Evolutionary conservation across 108 stramenopile genomes (phyloP).

Genomic region (Mediolabrus comicus): DNA sequence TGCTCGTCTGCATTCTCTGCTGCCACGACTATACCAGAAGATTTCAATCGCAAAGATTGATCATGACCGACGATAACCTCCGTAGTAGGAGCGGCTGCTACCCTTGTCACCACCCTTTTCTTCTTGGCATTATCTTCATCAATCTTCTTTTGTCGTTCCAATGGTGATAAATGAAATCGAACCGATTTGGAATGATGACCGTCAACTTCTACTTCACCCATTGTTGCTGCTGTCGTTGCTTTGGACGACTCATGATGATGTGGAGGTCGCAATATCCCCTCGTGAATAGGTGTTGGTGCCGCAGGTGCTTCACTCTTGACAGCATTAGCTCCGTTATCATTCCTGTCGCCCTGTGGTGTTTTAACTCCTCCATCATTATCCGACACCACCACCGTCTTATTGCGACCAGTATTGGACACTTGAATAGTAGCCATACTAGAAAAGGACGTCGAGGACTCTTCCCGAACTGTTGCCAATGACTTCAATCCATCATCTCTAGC

Average conservation of each 20-base stretch:
- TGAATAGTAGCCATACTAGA: neutral
- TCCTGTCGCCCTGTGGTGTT: neutral
- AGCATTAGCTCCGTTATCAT: neutral
- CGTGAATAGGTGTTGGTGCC: neutral
- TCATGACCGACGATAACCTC: no score
- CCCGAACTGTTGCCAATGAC: neutral
- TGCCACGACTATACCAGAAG: neutral
- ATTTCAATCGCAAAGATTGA: no score
- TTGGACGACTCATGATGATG: neutral
- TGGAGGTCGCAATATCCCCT: neutral
- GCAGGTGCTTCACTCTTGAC: neutral
- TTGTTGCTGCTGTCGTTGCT: neutral
- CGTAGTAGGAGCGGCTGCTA: no score
- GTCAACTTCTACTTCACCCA: neutral
- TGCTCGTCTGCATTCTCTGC: neutral
- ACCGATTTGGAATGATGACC: conserved; percentile 7
- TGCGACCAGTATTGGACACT: neutral
- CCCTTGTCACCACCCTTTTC: neutral
- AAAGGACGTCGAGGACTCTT: neutral
- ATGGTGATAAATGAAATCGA: neutral
- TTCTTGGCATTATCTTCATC: neutral
- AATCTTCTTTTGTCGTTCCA: neutral
- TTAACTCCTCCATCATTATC: neutral
- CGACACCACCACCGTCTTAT: neutral
- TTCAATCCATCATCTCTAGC: neutral